Evolutionary conservation across 169 alveolate species (phyloP), one percentile per base, ranked within the genome.

Genomic region (Cyclospora cayetanensis): DNA sequence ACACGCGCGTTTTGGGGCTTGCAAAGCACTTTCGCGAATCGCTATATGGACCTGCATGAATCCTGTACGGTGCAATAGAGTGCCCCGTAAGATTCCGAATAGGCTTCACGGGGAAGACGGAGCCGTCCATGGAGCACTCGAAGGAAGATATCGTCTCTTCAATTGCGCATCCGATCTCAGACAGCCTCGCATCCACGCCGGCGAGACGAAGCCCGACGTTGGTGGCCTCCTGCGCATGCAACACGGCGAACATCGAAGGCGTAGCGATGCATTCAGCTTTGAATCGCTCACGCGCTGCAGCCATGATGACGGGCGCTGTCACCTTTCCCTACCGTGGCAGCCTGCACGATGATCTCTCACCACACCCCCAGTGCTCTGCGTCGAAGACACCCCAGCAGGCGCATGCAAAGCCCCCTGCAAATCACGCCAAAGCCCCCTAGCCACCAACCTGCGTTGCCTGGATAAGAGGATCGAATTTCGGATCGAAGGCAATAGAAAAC

Each of bases 81-180:
- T 99, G 99, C 25, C 99, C 99, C 83, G 99, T 98, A 55, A 99
- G 97, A 95, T 99, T 99, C 86, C 98, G 95, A 15, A 99, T 97
- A 20, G 99, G 96, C 94, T 98, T 99, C 39, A 99, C 97, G 85
- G 98, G 98, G 94, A 70, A 39, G 15, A 68, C 60, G 80, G 66
- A 55, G 37, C 87, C 90, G 35, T 85, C 87, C 4, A 55, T n/a
- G 97, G 97, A 25, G 29, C 92, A 35, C 95, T 99, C 99, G 93
- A 97, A 98, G 52, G 99, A 95, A 93, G 97, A 99, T 92, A 99
- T 99, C 1, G 97, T 98, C 95, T 99, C 99, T 96, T 99, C 99
- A 70, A 99, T 99, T 22, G 98, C 98, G 80, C 97, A 99, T 3
- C 99, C 99, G 4, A 99, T 97, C 79, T 99, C 99, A 31, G 98